These are phyloP conservation scores for Lactarius akahatsu DNA, from an alignment of 768 basidiomycete genomes.

Conservation along the genomic window DNA sequence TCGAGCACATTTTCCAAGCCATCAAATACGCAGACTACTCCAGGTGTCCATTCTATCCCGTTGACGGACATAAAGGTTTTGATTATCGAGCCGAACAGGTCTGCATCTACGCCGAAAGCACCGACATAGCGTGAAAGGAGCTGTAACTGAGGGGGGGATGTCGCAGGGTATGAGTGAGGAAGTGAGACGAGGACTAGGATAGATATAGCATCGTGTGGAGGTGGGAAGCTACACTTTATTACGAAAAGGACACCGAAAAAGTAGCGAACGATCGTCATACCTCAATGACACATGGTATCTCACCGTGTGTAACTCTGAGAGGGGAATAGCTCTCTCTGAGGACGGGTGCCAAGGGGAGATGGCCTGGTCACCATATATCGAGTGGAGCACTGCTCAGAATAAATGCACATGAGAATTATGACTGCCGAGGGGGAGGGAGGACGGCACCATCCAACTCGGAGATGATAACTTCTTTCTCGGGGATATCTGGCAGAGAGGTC, in stretches of 20 bases:
- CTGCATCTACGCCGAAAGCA: slow-evolving; percentile 69
- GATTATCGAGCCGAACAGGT: slow-evolving; percentile 73
- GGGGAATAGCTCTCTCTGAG: slow-evolving; percentile 18
- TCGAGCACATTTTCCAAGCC: slow-evolving; percentile 78
- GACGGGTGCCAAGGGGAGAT: slow-evolving; percentile 58
- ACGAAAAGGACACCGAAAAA: slow-evolving; percentile 1
- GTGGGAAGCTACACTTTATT: slow-evolving; percentile 43
- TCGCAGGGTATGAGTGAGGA: slow-evolving; percentile 57
- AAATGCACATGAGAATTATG: slow-evolving; percentile 11
- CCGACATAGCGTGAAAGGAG: slow-evolving; percentile 83
- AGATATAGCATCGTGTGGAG: slow-evolving; percentile 42
- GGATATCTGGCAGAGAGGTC: slow-evolving; percentile 9
- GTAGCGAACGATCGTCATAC: slow-evolving; percentile 44
- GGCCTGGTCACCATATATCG: slow-evolving; percentile 74
- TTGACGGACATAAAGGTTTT: slow-evolving; percentile 76
- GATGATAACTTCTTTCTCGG: slow-evolving; percentile 20
- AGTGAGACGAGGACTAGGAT: slow-evolving; percentile 45
- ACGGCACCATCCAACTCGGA: slow-evolving; percentile 27
- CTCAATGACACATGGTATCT: slow-evolving; percentile 65
- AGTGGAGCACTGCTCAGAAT: slow-evolving; percentile 58
- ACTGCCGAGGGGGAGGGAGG: neutral
- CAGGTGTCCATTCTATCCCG: slow-evolving; percentile 75
- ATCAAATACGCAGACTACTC: slow-evolving; percentile 81
- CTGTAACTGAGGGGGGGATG: slow-evolving; percentile 76
- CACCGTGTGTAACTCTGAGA: slow-evolving; percentile 39